A percentile compares a stretch with the other conserved stretches of the same genome.
phyloP scores from a whole-genome alignment of 2,329 filamentous ascomycete genomes.

The Cytospora paraplurivora region DNA sequence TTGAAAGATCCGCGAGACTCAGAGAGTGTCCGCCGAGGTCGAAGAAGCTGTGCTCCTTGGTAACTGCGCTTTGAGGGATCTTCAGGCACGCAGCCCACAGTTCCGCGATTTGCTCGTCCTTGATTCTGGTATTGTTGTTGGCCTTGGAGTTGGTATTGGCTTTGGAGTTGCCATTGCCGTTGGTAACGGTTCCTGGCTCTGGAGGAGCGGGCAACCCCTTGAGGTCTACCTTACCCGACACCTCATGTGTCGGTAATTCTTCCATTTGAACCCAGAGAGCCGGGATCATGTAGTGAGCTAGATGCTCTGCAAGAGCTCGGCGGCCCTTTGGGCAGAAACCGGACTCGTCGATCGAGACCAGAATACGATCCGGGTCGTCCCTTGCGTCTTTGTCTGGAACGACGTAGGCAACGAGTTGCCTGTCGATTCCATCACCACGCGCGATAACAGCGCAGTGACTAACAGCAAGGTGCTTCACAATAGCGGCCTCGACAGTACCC shows the following conservation, averaged over 20 bases:
- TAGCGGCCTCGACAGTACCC: slow-evolving; percentile 73
- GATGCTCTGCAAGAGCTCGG: slow-evolving; percentile 62
- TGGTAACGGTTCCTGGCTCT: slow-evolving; percentile 41
- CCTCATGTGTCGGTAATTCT: slow-evolving; percentile 71
- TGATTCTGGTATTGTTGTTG: slow-evolving; percentile 64
- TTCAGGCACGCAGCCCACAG: slow-evolving; percentile 73
- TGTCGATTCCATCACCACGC: slow-evolving; percentile 74
- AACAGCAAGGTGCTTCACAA: slow-evolving; percentile 70
- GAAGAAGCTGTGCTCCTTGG: slow-evolving; percentile 76
- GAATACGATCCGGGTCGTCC: slow-evolving; percentile 35
- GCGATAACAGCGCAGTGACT: slow-evolving; percentile 71
- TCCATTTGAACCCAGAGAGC: slow-evolving; percentile 74
- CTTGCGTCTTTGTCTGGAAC: slow-evolving; percentile 62
- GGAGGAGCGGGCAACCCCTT: slow-evolving; percentile 70
- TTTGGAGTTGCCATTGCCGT: slow-evolving; percentile 45
- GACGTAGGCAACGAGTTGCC: slow-evolving; percentile 76
- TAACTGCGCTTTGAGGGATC: slow-evolving; percentile 63
- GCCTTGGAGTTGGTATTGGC: slow-evolving; percentile 55
- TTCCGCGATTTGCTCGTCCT: slow-evolving; percentile 66
- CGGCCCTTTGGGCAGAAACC: slow-evolving; percentile 72
- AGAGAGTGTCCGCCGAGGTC: slow-evolving; percentile 80
- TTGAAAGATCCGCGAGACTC: slow-evolving; percentile 75
- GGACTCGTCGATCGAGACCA: slow-evolving; percentile 67
- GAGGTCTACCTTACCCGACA: slow-evolving; percentile 77
- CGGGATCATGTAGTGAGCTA: slow-evolving; percentile 85